These are phyloP conservation scores for Geotrichum aggregatum DNA, from an alignment of 1,139 yeast genomes.

Conservation along the genomic window DNA sequence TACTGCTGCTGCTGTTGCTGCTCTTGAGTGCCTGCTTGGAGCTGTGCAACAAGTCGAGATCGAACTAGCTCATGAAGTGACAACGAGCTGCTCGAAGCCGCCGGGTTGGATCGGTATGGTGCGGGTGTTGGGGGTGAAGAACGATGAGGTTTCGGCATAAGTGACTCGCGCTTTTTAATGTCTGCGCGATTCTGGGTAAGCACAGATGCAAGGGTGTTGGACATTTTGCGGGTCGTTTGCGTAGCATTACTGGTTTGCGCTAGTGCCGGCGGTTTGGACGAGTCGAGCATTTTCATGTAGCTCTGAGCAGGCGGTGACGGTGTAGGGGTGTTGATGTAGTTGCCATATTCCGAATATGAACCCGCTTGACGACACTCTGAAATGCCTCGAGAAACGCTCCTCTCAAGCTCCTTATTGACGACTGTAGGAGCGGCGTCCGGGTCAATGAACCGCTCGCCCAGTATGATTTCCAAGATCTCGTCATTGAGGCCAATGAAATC, in stretches of 20 bases:
- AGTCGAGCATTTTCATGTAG: neutral
- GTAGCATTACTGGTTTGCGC: neutral
- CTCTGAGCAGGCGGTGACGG: conserved; percentile 6
- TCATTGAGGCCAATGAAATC: conserved; percentile 36
- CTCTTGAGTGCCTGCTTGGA: neutral
- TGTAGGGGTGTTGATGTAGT: conserved; percentile 10
- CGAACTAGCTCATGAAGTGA: neutral
- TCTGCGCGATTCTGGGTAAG: neutral
- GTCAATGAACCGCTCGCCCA: conserved; percentile 31
- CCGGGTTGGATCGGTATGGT: conserved; percentile 1
- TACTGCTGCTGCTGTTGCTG: neutral
- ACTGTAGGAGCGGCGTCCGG: conserved; percentile 10
- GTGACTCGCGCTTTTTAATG: neutral
- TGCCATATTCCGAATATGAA: conserved; percentile 15
- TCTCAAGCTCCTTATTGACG: neutral
- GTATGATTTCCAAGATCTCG: conserved; percentile 34
- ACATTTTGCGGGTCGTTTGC: neutral
- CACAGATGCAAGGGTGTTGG: neutral
- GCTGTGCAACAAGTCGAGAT: neutral
- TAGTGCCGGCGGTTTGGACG: neutral
- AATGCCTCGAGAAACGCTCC: neutral
- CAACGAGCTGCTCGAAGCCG: neutral
- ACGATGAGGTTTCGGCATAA: too few species aligned
- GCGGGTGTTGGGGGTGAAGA: too few species aligned
- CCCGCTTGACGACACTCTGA: conserved; percentile 4